Evolutionary conservation across 306 rosid species (phyloP).

Genomic region (Pyrus communis): DNA sequence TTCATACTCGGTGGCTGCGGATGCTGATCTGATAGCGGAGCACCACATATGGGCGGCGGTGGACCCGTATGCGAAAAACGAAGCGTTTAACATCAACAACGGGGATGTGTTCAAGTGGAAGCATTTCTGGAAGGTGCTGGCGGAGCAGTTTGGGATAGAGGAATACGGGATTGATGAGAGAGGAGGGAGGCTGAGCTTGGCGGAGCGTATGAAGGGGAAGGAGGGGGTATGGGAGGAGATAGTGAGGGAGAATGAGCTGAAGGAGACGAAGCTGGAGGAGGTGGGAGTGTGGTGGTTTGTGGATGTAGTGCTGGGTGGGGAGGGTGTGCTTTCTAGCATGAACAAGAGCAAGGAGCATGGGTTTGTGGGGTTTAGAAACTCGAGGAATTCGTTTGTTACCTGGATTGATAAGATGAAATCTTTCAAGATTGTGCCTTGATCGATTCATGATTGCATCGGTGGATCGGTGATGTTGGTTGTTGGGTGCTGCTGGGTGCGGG

Average conservation of each 20-base stretch:
- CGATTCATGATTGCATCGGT: neutral
- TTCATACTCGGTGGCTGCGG: slow-evolving; percentile 28
- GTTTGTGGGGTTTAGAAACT: slow-evolving; percentile 61
- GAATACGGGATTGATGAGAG: slow-evolving; percentile 49
- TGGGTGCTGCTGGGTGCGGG: neutral
- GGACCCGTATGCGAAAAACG: slow-evolving; percentile 56
- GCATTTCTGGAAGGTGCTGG: slow-evolving; percentile 59
- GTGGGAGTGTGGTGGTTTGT: slow-evolving; percentile 55
- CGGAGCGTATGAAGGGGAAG: slow-evolving; percentile 47
- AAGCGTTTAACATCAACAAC: slow-evolving; percentile 51
- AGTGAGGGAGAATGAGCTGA: slow-evolving; percentile 44
- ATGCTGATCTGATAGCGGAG: slow-evolving; percentile 71
- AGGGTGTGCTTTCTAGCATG: slow-evolving; percentile 24
- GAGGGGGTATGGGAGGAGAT: slow-evolving; percentile 58
- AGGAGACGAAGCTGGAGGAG: slow-evolving; percentile 34
- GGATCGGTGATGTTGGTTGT: neutral
- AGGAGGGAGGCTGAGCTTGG: slow-evolving; percentile 16
- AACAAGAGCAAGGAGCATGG: slow-evolving; percentile 68
- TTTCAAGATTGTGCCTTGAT: slow-evolving; percentile 54
- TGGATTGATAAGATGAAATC: slow-evolving; percentile 53
- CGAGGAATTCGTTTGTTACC: slow-evolving; percentile 40
- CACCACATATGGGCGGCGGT: slow-evolving; percentile 79
- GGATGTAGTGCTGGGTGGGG: slow-evolving; percentile 10
- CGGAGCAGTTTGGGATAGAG: slow-evolving; percentile 58
- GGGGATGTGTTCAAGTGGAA: slow-evolving; percentile 70